Evolutionary conservation across 2,329 filamentous ascomycete species (phyloP).

Genomic region (Colletotrichum sp.): DNA sequence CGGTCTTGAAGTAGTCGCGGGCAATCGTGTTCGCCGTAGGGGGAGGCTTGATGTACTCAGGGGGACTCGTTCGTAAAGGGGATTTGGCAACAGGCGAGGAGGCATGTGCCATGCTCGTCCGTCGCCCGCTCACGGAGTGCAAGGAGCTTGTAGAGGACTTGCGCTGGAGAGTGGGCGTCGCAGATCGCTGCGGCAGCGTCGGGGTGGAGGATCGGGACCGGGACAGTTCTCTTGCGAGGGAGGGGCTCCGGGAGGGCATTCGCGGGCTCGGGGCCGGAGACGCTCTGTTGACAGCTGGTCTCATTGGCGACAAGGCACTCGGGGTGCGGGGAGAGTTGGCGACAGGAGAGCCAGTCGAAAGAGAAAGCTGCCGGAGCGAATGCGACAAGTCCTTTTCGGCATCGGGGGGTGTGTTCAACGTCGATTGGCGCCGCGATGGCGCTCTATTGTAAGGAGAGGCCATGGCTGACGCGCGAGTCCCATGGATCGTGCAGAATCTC

Average conservation of each 20-base stretch:
- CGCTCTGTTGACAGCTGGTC: slow-evolving; percentile 38
- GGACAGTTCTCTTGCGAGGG: slow-evolving; percentile 42
- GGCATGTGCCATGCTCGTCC: slow-evolving; percentile 52
- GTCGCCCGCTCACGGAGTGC: slow-evolving; percentile 54
- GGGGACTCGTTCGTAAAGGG: slow-evolving; percentile 37
- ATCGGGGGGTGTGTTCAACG: slow-evolving; percentile 31
- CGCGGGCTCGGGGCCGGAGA: slow-evolving; percentile 43
- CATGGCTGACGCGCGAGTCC: slow-evolving; percentile 7
- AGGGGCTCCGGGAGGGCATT: slow-evolving; percentile 48
- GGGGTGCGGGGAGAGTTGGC: slow-evolving; percentile 31
- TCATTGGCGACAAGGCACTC: slow-evolving; percentile 37
- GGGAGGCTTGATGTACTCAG: slow-evolving; percentile 40
- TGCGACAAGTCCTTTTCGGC: slow-evolving; percentile 40
- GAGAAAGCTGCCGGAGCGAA: slow-evolving; percentile 50
- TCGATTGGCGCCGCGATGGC: slow-evolving; percentile 37
- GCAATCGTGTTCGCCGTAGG: slow-evolving; percentile 65
- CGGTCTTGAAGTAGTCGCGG: slow-evolving; percentile 70
- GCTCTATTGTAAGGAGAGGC: slow-evolving; percentile 14
- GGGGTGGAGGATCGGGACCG: slow-evolving; percentile 50
- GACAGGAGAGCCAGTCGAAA: slow-evolving; percentile 35
- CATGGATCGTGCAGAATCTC: background rate
- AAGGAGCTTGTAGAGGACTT: slow-evolving; percentile 65
- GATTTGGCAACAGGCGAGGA: slow-evolving; percentile 48
- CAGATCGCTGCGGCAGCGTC: slow-evolving; percentile 44
- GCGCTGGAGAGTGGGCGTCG: slow-evolving; percentile 56